Base-by-base conservation (phyloP, 2,329 filamentous ascomycete genomes). In the Rutstroemia sydowiana region DNA sequence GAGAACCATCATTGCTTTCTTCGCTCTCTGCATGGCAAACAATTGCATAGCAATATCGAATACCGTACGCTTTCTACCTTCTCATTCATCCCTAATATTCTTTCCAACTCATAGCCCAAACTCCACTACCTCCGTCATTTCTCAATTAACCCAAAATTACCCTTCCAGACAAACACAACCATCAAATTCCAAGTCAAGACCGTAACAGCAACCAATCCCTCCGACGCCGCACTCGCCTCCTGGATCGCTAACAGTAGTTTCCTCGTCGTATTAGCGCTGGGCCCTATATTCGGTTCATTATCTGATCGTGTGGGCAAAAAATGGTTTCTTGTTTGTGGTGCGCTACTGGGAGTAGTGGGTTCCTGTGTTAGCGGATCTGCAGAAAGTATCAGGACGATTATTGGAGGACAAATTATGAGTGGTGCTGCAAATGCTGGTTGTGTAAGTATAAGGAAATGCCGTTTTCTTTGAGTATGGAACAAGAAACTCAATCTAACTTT, bases 221-320 rank as follows among this genome's bases (percentile, higher is more conserved):
- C 52, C 3, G 56, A 58, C 20, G 44, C 56, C 3, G 50, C 45
- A 11, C 47, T 56, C 9, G 41, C 56, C 13, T 55, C 56, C 31
- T 58, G 54, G 56, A 58, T 58, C 41, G 56, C 54, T 3, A 58
- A 58, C 42, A 52, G 48, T 23, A 55, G 49, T 30, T 58, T 58
- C 37, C 39, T 58, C 10, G 42, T 56, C 14, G 52, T 55, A 16
- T 31, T 58, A 13, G 56, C 56, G 30, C 44, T 55, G 28, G 56
- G 56, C 9, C 56, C 56, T 3, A 54, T 58, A 5, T 56, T 57
- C 23, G 57, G 57, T 3, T 57, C 51, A 8, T 46, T 55, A 2
- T 36, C 42, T 45, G 57, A 59, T 48, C 48, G 57, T 18, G 31
- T 59, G 5, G 57, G 57, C 4, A 59, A 59, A 37, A 59, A 59